Evolutionary conservation across 768 basidiomycete genomes (phyloP).

Genomic region (Tylopilus felleus): DNA sequence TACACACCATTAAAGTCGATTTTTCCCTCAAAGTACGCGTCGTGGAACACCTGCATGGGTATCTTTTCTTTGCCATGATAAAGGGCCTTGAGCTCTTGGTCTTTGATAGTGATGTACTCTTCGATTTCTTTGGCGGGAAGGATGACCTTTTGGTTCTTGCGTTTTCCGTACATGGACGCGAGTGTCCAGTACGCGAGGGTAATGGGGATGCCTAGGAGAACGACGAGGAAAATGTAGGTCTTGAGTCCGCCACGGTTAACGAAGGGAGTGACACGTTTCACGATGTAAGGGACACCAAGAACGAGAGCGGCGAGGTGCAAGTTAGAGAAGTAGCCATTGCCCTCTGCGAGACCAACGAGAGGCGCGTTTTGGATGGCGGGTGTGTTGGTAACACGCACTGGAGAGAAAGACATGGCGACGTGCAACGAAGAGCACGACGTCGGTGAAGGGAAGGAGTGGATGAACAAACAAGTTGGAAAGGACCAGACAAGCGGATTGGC

Average conservation of each 20-base stretch:
- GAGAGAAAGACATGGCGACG: conserved; percentile 40
- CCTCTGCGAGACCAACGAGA: conserved; percentile 76
- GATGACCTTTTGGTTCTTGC: conserved; percentile 80
- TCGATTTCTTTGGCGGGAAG: conserved; percentile 85
- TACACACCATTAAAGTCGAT: conserved; percentile 88
- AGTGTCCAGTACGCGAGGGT: conserved; percentile 87
- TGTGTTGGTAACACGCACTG: conserved; percentile 60
- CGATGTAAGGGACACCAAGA: conserved; percentile 75
- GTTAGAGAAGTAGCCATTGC: conserved; percentile 83
- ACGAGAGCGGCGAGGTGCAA: conserved; percentile 72
- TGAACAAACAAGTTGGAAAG: conserved; percentile 11
- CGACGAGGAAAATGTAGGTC: conserved; percentile 77
- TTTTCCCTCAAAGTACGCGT: conserved; percentile 95
- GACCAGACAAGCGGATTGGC: background rate
- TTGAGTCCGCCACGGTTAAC: conserved; percentile 82
- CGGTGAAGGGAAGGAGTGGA: conserved; percentile 11
- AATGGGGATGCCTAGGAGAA: conserved; percentile 72
- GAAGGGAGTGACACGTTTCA: conserved; percentile 80
- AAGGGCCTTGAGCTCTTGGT: conserved; percentile 70
- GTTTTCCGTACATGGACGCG: conserved; percentile 74
- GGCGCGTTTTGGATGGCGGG: conserved; percentile 86
- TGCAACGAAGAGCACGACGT: conserved; percentile 5
- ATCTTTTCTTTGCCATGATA: conserved; percentile 90
- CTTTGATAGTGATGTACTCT: conserved; percentile 89
- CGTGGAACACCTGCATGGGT: conserved; percentile 96